Evolutionary conservation across 2,329 filamentous ascomycete species (phyloP).

Genomic region (Colletotrichum tropicale): DNA sequence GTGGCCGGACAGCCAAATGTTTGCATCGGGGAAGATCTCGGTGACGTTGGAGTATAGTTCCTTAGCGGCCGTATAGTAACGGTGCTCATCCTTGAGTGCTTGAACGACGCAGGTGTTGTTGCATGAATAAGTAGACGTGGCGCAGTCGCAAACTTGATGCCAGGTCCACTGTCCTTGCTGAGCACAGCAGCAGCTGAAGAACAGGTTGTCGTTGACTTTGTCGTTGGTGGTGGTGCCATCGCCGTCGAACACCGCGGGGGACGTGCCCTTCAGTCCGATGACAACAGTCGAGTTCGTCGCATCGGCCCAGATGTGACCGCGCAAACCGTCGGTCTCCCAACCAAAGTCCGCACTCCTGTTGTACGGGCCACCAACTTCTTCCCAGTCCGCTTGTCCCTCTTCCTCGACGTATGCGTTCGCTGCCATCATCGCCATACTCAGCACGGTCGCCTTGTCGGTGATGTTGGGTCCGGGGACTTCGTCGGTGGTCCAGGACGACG

Average conservation of each 20-base stretch:
- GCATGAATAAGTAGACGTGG: conserved; percentile 84
- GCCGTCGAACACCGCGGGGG: conserved; percentile 91
- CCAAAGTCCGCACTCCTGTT: conserved; percentile 91
- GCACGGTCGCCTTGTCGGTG: conserved; percentile 81
- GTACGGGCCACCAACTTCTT: conserved; percentile 78
- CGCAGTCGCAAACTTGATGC: conserved; percentile 93
- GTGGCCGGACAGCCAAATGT: conserved; percentile 90
- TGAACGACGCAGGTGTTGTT: conserved; percentile 88
- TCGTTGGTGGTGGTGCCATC: conserved; percentile 96
- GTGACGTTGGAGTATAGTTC: conserved; percentile 94
- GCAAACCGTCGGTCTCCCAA: conserved; percentile 87
- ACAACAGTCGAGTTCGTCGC: conserved; percentile 85
- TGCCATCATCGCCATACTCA: conserved; percentile 87
- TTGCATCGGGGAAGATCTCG: conserved; percentile 80
- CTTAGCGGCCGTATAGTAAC: conserved; percentile 88
- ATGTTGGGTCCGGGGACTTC: conserved; percentile 80
- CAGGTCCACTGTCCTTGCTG: conserved; percentile 91
- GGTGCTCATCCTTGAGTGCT: conserved; percentile 79
- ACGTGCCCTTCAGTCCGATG: conserved; percentile 92
- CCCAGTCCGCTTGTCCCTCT: conserved; percentile 78
- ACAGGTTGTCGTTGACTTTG: conserved; percentile 96
- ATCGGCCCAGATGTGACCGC: conserved; percentile 92
- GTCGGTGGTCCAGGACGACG: conserved; percentile 83
- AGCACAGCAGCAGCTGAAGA: conserved; percentile 97
- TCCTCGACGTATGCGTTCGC: conserved; percentile 85